phyloP scores from a whole-genome alignment of 2,329 filamentous ascomycete species.

The Neonectria punicea region DNA sequence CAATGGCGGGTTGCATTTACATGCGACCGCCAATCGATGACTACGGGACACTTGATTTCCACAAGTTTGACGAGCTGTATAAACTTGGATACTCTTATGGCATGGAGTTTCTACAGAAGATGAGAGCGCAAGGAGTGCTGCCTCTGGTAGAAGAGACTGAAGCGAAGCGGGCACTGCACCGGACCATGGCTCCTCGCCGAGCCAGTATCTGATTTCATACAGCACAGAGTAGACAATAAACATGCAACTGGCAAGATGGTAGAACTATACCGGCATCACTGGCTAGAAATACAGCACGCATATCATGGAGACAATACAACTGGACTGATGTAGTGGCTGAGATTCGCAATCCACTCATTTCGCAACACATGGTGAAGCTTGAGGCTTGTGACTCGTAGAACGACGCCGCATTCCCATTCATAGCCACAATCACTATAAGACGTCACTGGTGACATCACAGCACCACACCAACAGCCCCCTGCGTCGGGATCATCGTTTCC shows the following conservation, averaged over 20 bases:
- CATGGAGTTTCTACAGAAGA: constrained; percentile 78
- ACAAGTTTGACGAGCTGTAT: constrained; percentile 97
- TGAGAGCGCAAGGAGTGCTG: constrained; percentile 83
- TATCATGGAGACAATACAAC: neutral
- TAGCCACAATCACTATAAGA: constrained; percentile 17
- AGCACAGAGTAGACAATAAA: neutral
- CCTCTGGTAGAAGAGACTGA: constrained; percentile 76
- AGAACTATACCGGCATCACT: neutral
- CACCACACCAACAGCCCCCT: constrained; percentile 4
- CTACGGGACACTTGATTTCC: constrained; percentile 95
- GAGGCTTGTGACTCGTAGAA: neutral
- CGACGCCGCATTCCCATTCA: neutral
- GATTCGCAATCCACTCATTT: neutral
- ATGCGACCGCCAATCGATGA: constrained; percentile 95
- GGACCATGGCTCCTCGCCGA: constrained; percentile 82
- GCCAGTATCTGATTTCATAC: constrained; percentile 73
- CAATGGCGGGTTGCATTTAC: constrained; percentile 89
- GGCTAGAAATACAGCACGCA: neutral
- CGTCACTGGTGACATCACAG: constrained; percentile 42
- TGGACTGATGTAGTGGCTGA: neutral
- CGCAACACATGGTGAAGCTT: neutral
- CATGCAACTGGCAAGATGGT: neutral
- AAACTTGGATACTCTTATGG: constrained; percentile 88
- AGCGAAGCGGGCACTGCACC: constrained; percentile 78
- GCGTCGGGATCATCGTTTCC: neutral